Conservation (phyloP, 208 protist genomes). For the Acanthamoeba sp. region DNA sequence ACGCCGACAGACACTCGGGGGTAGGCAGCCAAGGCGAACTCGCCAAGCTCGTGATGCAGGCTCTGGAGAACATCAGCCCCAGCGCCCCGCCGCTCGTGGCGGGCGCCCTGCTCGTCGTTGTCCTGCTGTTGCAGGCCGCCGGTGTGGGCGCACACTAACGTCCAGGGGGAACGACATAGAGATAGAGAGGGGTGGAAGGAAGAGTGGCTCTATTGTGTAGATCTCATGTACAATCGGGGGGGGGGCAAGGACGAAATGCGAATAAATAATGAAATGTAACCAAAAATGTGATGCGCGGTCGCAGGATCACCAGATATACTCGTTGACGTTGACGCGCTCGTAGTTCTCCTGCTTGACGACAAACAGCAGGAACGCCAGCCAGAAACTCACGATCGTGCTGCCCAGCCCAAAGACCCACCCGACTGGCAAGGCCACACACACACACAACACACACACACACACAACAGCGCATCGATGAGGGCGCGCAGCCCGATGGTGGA, state of each 20-base stretch:
- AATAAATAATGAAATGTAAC: no score
- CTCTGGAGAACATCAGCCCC: background rate
- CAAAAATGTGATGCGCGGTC: no score
- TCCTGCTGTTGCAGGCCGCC: background rate
- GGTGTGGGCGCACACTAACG: no score
- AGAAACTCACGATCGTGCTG: conserved; percentile 58
- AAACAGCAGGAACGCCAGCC: conserved; percentile 40
- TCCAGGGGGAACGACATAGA: background rate
- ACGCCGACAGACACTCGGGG: background rate
- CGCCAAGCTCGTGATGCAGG: background rate
- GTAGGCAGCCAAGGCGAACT: background rate
- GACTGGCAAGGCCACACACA: background rate
- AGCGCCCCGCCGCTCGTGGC: background rate
- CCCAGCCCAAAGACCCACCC: conserved; percentile 72
- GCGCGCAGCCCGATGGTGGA: no score
- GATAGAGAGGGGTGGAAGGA: background rate
- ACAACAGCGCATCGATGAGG: background rate
- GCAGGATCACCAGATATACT: conserved; percentile 65
- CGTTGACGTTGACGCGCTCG: conserved; percentile 47
- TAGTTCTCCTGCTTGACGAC: conserved; percentile 73
- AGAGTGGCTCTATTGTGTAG: background rate
- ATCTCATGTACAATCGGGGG: no score
- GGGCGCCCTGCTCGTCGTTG: background rate
- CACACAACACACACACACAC: background rate
- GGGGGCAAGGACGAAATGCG: background rate